These are phyloP conservation scores for Pseudozyma tsukubaensis DNA, from an alignment of 1,284 basidiomycete genomes.

Conservation along the genomic window DNA sequence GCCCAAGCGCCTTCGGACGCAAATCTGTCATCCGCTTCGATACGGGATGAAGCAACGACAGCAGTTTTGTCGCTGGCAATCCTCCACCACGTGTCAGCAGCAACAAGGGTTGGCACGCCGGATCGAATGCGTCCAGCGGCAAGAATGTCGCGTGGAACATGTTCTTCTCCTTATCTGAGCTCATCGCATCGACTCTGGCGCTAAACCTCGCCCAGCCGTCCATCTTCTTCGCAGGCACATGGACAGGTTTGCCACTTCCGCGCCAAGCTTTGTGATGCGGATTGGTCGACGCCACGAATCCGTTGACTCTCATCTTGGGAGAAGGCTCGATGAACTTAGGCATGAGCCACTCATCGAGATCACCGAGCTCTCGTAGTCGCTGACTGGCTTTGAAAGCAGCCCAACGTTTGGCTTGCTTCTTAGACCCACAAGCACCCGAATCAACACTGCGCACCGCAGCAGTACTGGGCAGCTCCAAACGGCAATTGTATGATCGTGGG, in stretches of 20 bases:
- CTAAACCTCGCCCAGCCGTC: slow-evolving; percentile 30
- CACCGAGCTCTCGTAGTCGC: slow-evolving; percentile 34
- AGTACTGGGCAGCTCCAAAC: slow-evolving; percentile 36
- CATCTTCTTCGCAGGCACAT: slow-evolving; percentile 28
- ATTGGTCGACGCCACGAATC: background rate
- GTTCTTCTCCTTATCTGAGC: background rate
- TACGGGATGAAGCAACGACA: slow-evolving; percentile 6
- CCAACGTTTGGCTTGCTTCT: slow-evolving; percentile 46
- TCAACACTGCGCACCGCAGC: slow-evolving; percentile 29
- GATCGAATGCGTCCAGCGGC: slow-evolving; percentile 14
- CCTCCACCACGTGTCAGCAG: slow-evolving; percentile 17
- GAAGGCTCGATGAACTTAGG: slow-evolving; percentile 21
- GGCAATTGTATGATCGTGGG: slow-evolving; percentile 12
- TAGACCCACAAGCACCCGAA: slow-evolving; percentile 21
- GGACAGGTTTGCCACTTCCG: slow-evolving; percentile 21
- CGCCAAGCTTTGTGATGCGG: slow-evolving; percentile 32
- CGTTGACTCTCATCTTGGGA: background rate
- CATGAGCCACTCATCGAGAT: slow-evolving; percentile 52
- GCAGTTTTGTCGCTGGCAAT: slow-evolving; percentile 24
- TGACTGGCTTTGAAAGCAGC: slow-evolving; percentile 50
- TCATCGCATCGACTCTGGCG: too few species aligned
- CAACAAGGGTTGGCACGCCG: slow-evolving; percentile 20
- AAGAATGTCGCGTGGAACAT: slow-evolving; percentile 26
- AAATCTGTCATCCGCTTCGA: slow-evolving; percentile 10
- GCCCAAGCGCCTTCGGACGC: slow-evolving; percentile 2